phyloP scores from a whole-genome alignment of 495 filamentous ascomycete genomes.

The Aspergillus biplanus region DNA sequence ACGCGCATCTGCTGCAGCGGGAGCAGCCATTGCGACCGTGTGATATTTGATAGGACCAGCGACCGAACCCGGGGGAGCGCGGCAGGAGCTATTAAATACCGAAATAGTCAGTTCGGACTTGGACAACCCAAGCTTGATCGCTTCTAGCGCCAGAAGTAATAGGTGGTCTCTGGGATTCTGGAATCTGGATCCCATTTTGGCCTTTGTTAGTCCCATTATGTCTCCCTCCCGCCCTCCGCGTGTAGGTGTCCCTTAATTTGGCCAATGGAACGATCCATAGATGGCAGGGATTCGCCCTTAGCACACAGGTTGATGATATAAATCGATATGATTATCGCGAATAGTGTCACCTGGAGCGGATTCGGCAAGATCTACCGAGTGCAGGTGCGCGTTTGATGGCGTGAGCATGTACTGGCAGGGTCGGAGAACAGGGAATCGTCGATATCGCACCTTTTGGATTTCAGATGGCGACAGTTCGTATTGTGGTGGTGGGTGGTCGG shows the following conservation, averaged over 20 bases:
- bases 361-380: background rate
- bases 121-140: too few relatives aligned
- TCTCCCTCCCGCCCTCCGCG: too few relatives aligned
- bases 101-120: too few relatives aligned
- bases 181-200: too few relatives aligned
- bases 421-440: background rate
- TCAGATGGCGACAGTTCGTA: background rate
- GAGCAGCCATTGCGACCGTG: background rate
- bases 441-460: background rate
- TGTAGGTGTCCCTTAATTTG: too few relatives aligned
- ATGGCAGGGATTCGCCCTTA: too few relatives aligned
- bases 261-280: too few relatives aligned
- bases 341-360: background rate
- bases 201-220: too few relatives aligned
- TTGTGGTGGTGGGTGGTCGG: background rate
- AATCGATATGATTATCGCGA: background rate
- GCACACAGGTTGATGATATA: too few relatives aligned
- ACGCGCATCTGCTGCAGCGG: background rate
- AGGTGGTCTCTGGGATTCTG: too few relatives aligned
- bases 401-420: background rate
- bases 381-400: background rate
- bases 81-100: too few relatives aligned
- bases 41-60: background rate
- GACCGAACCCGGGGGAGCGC: background rate
- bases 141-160: too few relatives aligned